These are phyloP conservation scores for Arabidopsis suecica DNA, from an alignment of 345 rosid species.

Conservation along the genomic window DNA sequence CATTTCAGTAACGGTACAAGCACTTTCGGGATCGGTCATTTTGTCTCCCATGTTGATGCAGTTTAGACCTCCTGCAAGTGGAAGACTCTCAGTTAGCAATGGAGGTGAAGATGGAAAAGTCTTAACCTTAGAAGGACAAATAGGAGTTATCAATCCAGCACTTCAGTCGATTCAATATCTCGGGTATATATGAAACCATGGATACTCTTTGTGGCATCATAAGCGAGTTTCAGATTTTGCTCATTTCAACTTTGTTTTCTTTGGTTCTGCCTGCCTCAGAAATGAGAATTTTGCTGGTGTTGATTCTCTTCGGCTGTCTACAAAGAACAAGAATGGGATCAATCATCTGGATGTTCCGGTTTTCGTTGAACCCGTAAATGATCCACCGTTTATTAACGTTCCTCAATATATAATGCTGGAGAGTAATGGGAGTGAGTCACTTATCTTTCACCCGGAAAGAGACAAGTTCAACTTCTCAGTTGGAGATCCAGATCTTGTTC, in stretches of 20 bases:
- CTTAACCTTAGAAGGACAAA: constrained; percentile 64
- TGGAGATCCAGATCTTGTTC: constrained; percentile 81
- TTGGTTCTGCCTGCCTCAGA: constrained; percentile 46
- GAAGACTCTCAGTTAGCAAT: constrained; percentile 52
- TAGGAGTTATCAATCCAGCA: constrained; percentile 71
- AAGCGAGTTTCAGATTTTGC: not conserved
- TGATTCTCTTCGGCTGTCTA: constrained; percentile 66
- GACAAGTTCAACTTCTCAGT: constrained; percentile 70
- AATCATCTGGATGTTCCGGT: constrained; percentile 65
- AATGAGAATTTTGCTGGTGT: constrained; percentile 78
- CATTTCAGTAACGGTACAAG: constrained; percentile 67
- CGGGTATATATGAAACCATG: constrained; percentile 60
- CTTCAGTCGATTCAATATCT: constrained; percentile 79
- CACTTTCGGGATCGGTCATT: constrained; percentile 60
- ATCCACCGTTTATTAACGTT: constrained; percentile 72
- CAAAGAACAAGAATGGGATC: constrained; percentile 75
- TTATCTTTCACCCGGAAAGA: constrained; percentile 54
- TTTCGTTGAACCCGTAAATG: constrained; percentile 71
- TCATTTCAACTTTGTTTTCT: not conserved
- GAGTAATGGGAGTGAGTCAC: constrained; percentile 50
- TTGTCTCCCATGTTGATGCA: constrained; percentile 74
- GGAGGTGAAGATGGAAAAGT: constrained; percentile 51
- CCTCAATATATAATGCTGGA: constrained; percentile 63
- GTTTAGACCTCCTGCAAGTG: constrained; percentile 62
- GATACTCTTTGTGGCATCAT: not conserved